These are phyloP conservation scores for Cyclotella atomus DNA, from an alignment of 108 stramenopile species.

Conservation along the genomic window DNA sequence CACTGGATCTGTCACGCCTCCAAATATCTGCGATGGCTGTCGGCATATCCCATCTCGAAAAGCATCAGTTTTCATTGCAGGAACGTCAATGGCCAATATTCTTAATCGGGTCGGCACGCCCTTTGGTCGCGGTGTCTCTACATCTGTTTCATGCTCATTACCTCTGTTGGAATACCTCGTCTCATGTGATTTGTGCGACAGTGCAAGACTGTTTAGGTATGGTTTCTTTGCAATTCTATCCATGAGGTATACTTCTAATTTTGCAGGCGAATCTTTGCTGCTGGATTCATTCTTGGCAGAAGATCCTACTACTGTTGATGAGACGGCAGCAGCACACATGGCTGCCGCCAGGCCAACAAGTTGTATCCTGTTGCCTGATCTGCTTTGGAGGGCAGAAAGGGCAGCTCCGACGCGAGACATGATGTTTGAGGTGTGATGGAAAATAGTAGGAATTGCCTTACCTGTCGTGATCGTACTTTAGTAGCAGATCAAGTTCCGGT, in stretches of 20 bases:
- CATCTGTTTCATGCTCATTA: not conserved
- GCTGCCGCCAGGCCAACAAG: not conserved
- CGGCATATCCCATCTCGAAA: conserved; percentile 37
- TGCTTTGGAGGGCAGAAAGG: not conserved
- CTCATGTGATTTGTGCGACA: not conserved
- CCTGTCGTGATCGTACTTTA: too few species aligned
- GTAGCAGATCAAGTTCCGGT: too few species aligned
- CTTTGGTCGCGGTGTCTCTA: conserved; percentile 29
- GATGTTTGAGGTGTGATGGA: too few species aligned
- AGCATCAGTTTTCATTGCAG: conserved; percentile 60
- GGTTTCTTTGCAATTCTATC: conserved; percentile 71
- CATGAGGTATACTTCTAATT: conserved; percentile 65
- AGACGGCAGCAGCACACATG: not conserved
- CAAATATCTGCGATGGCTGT: conserved; percentile 38
- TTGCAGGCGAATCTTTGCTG: not conserved
- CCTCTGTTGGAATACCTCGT: not conserved
- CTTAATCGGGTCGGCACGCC: conserved; percentile 66
- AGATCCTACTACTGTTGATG: not conserved
- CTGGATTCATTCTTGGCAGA: conserved; percentile 5
- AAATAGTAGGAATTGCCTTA: too few species aligned
- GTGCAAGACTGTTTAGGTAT: conserved; percentile 49
- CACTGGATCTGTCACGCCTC: not conserved
- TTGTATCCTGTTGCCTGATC: not conserved
- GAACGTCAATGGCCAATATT: conserved; percentile 69
- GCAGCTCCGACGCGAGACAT: not conserved